phyloP scores from a whole-genome alignment of 441 rosid species.

The Aleurites moluccanus region DNA sequence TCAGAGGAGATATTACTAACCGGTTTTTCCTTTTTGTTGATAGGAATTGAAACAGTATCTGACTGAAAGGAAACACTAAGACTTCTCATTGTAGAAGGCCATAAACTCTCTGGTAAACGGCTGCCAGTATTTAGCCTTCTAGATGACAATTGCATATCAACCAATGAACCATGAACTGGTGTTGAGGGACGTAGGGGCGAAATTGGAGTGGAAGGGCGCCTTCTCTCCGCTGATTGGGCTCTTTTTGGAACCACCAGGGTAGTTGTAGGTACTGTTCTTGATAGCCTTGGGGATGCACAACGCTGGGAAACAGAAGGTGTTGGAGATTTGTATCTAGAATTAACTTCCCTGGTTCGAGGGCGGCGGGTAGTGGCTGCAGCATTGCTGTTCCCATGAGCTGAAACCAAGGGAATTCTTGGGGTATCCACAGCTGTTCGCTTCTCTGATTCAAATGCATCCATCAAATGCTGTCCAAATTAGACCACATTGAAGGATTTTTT shows the following conservation, averaged over 20 bases:
- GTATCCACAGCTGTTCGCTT: slow-evolving; percentile 54
- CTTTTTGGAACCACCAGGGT: slow-evolving; percentile 63
- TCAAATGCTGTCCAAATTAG: slow-evolving; percentile 54
- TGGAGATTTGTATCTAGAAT: slow-evolving; percentile 86
- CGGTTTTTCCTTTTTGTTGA: slow-evolving; percentile 84
- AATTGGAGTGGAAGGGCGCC: slow-evolving; percentile 75
- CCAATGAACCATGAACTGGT: slow-evolving; percentile 60
- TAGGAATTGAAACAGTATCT: slow-evolving; percentile 76
- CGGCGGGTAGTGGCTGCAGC: slow-evolving; percentile 41
- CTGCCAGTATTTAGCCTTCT: slow-evolving; percentile 60
- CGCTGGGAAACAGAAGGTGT: slow-evolving; percentile 48
- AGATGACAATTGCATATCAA: slow-evolving; percentile 49
- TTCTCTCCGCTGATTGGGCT: slow-evolving; percentile 84
- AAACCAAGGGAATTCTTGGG: slow-evolving; percentile 57
- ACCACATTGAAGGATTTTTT: slow-evolving; percentile 51
- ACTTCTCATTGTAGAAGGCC: slow-evolving; percentile 99
- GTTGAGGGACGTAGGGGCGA: slow-evolving; percentile 68
- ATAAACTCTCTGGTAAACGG: slow-evolving; percentile 81
- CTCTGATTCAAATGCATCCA: slow-evolving; percentile 72
- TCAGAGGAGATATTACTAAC: slow-evolving; percentile 51
- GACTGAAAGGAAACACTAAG: slow-evolving; percentile 95
- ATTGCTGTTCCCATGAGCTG: slow-evolving; percentile 69
- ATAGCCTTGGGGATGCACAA: slow-evolving; percentile 67
- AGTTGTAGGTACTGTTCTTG: slow-evolving; percentile 47
- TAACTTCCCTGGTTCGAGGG: slow-evolving; percentile 60